Conservation (phyloP, 495 filamentous ascomycete genomes). For the Rostrohypoxylon terebratum region DNA sequence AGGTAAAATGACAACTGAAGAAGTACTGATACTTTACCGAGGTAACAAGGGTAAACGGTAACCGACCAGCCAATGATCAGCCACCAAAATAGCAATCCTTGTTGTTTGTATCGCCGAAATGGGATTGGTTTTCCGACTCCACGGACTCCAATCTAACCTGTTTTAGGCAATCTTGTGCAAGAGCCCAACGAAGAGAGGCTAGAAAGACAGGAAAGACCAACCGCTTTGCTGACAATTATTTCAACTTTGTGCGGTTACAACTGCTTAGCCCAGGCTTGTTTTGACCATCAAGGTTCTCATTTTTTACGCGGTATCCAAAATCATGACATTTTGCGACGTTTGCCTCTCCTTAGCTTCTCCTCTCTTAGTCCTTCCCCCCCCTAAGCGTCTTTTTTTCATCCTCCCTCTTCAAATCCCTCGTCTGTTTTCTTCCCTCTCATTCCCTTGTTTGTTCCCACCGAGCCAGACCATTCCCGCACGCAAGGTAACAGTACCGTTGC, state of each 20-base stretch:
- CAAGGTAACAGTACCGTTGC: background rate
- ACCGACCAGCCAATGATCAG: constrained; percentile 3
- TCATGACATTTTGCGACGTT: constrained; percentile 30
- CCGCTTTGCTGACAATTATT: constrained; percentile 37
- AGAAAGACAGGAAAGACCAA: background rate
- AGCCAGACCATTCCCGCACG: background rate
- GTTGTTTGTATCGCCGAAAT: constrained; percentile 23
- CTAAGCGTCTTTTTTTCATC: background rate
- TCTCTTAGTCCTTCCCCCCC: background rate
- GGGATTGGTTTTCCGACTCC: constrained; percentile 17
- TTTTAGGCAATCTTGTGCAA: background rate
- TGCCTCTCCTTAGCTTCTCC: background rate
- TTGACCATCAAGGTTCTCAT: constrained; percentile 49
- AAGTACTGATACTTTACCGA: background rate
- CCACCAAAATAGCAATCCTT: background rate
- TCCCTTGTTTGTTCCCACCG: constrained; percentile 10
- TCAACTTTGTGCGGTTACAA: constrained; percentile 26
- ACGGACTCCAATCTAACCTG: constrained; percentile 9
- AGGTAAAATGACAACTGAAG: background rate
- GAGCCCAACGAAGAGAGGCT: constrained; percentile 10
- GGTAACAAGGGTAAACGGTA: background rate
- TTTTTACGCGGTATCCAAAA: constrained; percentile 25
- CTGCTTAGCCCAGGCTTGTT: background rate
- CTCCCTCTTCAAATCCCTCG: constrained; percentile 16
- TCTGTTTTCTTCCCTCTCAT: background rate